Conservation (phyloP, 2,329 filamentous ascomycete genomes). For the Didymella sp. region DNA sequence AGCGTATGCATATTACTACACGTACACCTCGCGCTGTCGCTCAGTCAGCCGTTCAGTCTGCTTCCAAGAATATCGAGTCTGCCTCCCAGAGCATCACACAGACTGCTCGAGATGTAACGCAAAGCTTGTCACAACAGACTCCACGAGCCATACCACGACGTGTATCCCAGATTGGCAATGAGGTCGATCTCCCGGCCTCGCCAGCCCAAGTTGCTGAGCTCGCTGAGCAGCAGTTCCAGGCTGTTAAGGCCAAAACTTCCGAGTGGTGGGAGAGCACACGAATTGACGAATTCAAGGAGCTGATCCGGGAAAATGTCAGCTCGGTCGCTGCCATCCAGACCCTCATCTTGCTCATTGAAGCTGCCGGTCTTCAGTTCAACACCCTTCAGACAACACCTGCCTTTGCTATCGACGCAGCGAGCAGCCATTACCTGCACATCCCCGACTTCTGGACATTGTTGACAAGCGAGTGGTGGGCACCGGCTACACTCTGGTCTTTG, state of each 20-base stretch:
- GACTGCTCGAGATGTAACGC: slow-evolving; percentile 6
- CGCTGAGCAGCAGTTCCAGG: slow-evolving; percentile 72
- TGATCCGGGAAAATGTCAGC: slow-evolving; percentile 72
- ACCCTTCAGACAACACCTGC: slow-evolving; percentile 75
- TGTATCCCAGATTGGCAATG: slow-evolving; percentile 64
- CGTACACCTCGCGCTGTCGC: slow-evolving; percentile 13
- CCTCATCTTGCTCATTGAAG: slow-evolving; percentile 65
- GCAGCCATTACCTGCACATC: slow-evolving; percentile 68
- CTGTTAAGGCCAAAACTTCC: slow-evolving; percentile 69
- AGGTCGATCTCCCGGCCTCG: slow-evolving; percentile 70
- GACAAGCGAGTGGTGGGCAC: slow-evolving; percentile 81
- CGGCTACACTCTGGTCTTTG: slow-evolving; percentile 75
- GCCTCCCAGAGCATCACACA: slow-evolving; percentile 9
- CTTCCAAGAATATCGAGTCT: slow-evolving; percentile 10
- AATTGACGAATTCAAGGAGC: slow-evolving; percentile 69
- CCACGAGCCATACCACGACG: slow-evolving; percentile 53
- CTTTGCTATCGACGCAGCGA: slow-evolving; percentile 64
- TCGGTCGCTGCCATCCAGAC: slow-evolving; percentile 63
- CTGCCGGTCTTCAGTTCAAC: slow-evolving; percentile 70
- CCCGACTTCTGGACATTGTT: slow-evolving; percentile 84
- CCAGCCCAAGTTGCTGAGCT: slow-evolving; percentile 67
- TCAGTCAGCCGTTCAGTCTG: slow-evolving; percentile 38
- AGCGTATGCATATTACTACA: slow-evolving; percentile 30
- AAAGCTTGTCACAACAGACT: slow-evolving; percentile 26
- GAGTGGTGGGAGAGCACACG: slow-evolving; percentile 70